Base-by-base conservation (phyloP, 1,284 basidiomycete genomes). In the Cryptococcus sp. region DNA sequence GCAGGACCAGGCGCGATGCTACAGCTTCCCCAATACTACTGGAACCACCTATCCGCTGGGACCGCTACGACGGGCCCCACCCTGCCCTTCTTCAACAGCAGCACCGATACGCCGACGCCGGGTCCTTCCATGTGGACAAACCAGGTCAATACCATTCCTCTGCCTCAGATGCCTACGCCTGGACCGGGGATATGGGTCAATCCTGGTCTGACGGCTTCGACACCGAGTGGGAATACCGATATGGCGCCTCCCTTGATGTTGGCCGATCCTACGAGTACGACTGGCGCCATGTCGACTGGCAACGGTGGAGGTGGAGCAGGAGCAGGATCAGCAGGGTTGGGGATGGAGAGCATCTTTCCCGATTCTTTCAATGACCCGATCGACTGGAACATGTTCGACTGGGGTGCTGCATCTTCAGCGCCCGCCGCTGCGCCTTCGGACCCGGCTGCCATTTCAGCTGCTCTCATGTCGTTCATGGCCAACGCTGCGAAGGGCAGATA, bases 11-110 rank as follows among this genome's bases (percentile, higher is more conserved):
- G 22, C 4, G 28, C 31, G 5, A 53, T 68, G 26, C 59, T 68
- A 51, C 61, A 66, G 48, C 52, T 68, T 3, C 62, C 62, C 4
- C 63, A 66, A 45, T 57, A 60, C 40, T 68, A 60, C 53, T 68
- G 66, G 66, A 68, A 68, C 50, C 54, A 61, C 37, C 48, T 67
- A 19, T 52, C 53, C 26, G 41, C 39, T 14, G 39, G 35, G 19
- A 36, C 14, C 7, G 19, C 35, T 6, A 7, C 35, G 6, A 6
- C 18, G 6, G 35, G 14, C 7, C 35, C 35, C 7, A 9, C 28
- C 7, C 28, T 31, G 7, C 28, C 28, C 7, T 31, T 31, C 28
- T 31, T 7, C 28, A 31, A 31, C 28, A 14, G n/a, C n/a, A n/a
- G n/a, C n/a, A 31, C 9, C 28, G 9, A 31, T 7, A 31, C 28